These are phyloP conservation scores for Aspergillus puulaauensis DNA, from an alignment of 2,329 filamentous ascomycete genomes.

Conservation along the genomic window DNA sequence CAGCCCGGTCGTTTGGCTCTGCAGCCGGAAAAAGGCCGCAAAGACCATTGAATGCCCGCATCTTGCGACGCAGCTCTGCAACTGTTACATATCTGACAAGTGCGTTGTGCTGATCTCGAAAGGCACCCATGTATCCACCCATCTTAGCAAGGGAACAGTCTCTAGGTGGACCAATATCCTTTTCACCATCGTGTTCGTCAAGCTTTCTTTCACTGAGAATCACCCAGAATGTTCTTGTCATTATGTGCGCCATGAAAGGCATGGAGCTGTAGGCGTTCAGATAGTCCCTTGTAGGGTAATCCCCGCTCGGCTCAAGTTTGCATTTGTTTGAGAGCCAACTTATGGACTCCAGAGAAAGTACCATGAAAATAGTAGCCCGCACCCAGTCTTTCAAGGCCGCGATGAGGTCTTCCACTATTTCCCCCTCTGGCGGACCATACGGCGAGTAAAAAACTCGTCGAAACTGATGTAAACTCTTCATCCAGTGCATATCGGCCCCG, in stretches of 20 bases:
- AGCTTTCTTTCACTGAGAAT: constrained; percentile 4
- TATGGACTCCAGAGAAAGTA: constrained; percentile 1
- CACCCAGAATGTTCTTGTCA: constrained; percentile 17
- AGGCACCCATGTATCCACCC: constrained; percentile 6
- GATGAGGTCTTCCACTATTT: constrained; percentile 21
- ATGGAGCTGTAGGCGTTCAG: constrained; percentile 5
- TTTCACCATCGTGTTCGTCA: background rate
- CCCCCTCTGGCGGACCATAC: constrained; percentile 12
- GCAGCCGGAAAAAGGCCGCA: background rate
- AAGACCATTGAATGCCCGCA: background rate
- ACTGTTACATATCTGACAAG: background rate
- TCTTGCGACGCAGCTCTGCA: background rate
- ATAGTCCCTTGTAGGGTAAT: constrained; percentile 9
- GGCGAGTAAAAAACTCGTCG: constrained; percentile 26
- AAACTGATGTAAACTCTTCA: constrained; percentile 31
- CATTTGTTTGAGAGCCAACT: background rate
- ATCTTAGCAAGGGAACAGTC: constrained; percentile 10
- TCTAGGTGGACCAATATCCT: background rate
- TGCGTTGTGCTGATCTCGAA: constrained; percentile 12
- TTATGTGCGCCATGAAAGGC: constrained; percentile 12
- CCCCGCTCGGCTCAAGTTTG: background rate
- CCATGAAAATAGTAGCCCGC: constrained; percentile 28
- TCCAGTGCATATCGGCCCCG: constrained; percentile 39
- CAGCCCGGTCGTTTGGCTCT: background rate
- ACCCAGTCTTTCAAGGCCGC: constrained; percentile 31